Evolutionary conservation across 2,329 filamentous ascomycete species (phyloP), one percentile per base, ranked within the genome.

Genomic region (Cadophora sp.): DNA sequence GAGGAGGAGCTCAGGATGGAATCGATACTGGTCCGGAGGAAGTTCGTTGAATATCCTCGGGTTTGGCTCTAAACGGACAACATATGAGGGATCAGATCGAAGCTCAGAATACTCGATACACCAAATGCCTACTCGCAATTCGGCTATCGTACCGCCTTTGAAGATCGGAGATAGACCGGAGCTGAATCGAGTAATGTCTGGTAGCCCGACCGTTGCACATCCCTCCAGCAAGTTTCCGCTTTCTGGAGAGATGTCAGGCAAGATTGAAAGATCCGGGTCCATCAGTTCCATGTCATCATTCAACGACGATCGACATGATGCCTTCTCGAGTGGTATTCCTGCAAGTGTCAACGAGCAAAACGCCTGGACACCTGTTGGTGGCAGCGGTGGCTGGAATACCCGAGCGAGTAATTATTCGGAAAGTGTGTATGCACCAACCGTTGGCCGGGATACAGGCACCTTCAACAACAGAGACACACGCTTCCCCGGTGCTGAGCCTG

Each of bases 1-100:
- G 30, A 83, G 88, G 64, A 83, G 87, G 74, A 92, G 89, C 73
- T 92, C 90, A 3, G 90, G 90, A 58, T 93, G 91, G 91, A 92
- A 92, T 77, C 82, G 87, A 62, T 93, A 93, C 79, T 93, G 91
- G 86, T 91, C 90, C 16, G 90, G 89, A 60, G 91, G 90, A 62
- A 91, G 89, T 71, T 85, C 89, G 8, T 79, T 90, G 65, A 89
- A 90, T 73, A 85, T 90, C 27, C 81, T 91, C 8, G 88, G 87
- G 16, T 85, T 89, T 62, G 87, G 85, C 16, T 79, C 76, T 59
- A 79, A 78, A 64, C 76, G 77, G 62, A 78, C 75, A 43, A 80
- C 80, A 41, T 80, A 83, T n/a, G 81, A 84, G 3, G 86, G 88
- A 41, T 79, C 78, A 16, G 74, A 75, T 53, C 67, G 69, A 59